Conservation (phyloP, 768 basidiomycete species). For the Lepiota venenata region DNA sequence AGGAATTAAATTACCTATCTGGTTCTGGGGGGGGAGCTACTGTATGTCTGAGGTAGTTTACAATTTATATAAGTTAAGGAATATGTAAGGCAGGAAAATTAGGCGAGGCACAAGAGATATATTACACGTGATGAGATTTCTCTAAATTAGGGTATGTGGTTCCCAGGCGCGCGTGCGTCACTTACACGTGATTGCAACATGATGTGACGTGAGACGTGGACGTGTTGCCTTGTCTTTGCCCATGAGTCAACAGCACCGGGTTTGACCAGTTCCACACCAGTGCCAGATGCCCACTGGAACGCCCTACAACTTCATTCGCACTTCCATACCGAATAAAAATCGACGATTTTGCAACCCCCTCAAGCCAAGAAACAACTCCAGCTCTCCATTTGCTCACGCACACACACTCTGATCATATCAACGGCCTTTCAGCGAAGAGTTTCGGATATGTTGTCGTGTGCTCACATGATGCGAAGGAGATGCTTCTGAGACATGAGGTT, state of each 20-base stretch:
- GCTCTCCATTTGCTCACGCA: slow-evolving; percentile 81
- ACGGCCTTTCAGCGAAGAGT: slow-evolving; percentile 69
- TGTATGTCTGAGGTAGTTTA: no score
- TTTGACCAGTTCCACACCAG: not conserved
- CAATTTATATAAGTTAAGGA: no score
- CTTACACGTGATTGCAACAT: no score
- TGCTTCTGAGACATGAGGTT: slow-evolving; percentile 78
- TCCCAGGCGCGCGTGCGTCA: no score
- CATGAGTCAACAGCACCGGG: slow-evolving; percentile 6
- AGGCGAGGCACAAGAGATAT: slow-evolving; percentile 2
- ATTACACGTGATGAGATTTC: not conserved
- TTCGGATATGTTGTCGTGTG: slow-evolving; percentile 75
- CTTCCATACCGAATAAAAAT: slow-evolving; percentile 83
- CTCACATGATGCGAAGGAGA: slow-evolving; percentile 80
- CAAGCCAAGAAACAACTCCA: slow-evolving; percentile 31
- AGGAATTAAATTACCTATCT: no score
- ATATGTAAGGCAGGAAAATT: no score
- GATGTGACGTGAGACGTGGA: no score
- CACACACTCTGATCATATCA: slow-evolving; percentile 86
- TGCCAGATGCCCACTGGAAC: slow-evolving; percentile 68
- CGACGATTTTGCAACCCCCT: slow-evolving; percentile 65
- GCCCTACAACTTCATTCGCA: slow-evolving; percentile 69
- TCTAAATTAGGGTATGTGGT: not conserved
- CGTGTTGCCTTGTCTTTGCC: no score
- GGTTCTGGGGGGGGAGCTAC: no score